These are phyloP conservation scores for Sequoiadendron giganteum DNA, from an alignment of 75 land plant genomes.

Conservation along the genomic window DNA sequence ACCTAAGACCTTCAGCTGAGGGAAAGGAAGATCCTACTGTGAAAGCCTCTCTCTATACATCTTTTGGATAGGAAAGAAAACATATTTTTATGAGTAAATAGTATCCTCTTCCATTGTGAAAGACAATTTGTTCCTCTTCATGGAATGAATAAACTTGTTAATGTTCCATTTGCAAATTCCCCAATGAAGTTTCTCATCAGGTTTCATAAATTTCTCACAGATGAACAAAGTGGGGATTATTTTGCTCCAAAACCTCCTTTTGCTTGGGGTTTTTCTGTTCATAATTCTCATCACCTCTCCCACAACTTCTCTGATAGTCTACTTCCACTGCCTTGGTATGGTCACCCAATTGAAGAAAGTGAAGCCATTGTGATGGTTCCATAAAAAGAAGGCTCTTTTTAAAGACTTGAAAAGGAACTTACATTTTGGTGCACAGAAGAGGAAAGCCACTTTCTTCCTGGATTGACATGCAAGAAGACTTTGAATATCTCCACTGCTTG, in stretches of 20 bases:
- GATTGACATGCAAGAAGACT: neutral
- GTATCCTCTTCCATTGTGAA: neutral
- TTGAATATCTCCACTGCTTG: too few relatives aligned
- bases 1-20: too few relatives aligned
- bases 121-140: neutral
- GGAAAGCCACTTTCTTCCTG: neutral
- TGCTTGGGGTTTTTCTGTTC: neutral
- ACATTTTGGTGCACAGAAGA: neutral
- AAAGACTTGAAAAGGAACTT: neutral
- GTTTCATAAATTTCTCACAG: neutral
- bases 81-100: too few relatives aligned
- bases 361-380: neutral
- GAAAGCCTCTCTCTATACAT: neutral
- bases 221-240: neutral
- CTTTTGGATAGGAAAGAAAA: neutral
- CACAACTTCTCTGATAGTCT: neutral
- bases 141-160: neutral
- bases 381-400: neutral
- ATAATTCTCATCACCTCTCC: neutral
- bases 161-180: neutral
- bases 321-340: neutral
- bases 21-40: too few relatives aligned
- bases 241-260: neutral
- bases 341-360: neutral
- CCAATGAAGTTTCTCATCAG: neutral